A percentile compares a stretch with the other conserved stretches of the same genome.
Conservation (phyloP, 2,329 filamentous ascomycete genomes). For the Rhinocladiella similis region DNA sequence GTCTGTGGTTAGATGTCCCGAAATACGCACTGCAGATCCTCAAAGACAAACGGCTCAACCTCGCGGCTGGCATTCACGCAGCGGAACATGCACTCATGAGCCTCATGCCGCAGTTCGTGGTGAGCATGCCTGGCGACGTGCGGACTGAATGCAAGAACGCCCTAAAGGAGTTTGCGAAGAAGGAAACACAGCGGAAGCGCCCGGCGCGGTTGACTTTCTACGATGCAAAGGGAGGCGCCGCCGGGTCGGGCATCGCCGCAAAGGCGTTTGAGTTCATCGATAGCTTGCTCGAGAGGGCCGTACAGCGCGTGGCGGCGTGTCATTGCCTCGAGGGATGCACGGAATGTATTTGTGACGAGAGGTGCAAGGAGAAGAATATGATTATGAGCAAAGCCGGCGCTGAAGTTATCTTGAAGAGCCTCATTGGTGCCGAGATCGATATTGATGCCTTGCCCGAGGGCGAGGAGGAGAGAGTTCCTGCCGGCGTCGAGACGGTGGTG, state of each 20-base stretch:
- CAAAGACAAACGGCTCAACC: constrained; percentile 68
- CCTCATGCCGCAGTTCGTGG: constrained; percentile 86
- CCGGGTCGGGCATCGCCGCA: constrained; percentile 80
- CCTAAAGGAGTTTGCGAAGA: constrained; percentile 79
- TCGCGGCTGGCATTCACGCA: constrained; percentile 88
- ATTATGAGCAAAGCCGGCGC: constrained; percentile 93
- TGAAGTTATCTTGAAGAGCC: constrained; percentile 73
- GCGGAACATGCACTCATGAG: constrained; percentile 89
- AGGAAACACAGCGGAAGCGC: constrained; percentile 63
- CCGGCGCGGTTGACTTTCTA: constrained; percentile 91
- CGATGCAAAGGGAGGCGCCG: constrained; percentile 84
- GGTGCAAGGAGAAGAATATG: constrained; percentile 81
- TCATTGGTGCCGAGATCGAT: constrained; percentile 77
- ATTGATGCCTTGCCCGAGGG: constrained; percentile 84
- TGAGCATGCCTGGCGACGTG: constrained; percentile 86
- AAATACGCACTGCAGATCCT: constrained; percentile 76
- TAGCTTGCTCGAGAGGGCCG: constrained; percentile 71
- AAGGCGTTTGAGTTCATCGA: constrained; percentile 95
- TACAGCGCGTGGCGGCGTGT: constrained; percentile 74
- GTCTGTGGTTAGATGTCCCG: constrained; percentile 94
- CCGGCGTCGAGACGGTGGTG: constrained; percentile 80
- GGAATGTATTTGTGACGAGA: constrained; percentile 84
- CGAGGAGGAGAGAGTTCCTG: constrained; percentile 65
- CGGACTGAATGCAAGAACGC: constrained; percentile 91
- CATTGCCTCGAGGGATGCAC: constrained; percentile 77